Conservation (phyloP, 225 moss, liverwort and hornwort species). For the Polytrichum commune region DNA sequence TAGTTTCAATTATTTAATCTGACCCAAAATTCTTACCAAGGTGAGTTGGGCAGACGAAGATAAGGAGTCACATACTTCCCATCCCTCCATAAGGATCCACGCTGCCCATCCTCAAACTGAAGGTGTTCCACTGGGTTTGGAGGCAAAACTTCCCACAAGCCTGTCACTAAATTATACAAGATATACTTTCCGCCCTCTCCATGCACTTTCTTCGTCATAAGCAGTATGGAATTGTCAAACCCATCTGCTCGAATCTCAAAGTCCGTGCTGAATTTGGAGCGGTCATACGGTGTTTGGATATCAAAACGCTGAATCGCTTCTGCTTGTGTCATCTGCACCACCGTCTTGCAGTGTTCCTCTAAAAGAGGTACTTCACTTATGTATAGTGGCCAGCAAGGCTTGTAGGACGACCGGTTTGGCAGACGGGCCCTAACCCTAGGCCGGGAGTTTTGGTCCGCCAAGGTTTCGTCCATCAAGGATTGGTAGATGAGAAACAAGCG, state of each 20-base stretch:
- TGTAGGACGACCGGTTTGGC: neutral
- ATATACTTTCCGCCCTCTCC: too few species aligned
- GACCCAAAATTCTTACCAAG: neutral
- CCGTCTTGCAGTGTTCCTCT: neutral
- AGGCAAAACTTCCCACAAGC: conserved; percentile 21
- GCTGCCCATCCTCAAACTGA: neutral
- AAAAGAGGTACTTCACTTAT: neutral
- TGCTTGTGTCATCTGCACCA: neutral
- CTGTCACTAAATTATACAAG: neutral
- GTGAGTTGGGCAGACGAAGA: neutral
- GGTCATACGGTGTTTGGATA: neutral
- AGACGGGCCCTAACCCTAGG: too few species aligned
- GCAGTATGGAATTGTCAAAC: conserved; percentile 9
- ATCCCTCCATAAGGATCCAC: neutral
- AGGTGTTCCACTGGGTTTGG: conserved; percentile 13
- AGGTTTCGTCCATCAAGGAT: too few species aligned
- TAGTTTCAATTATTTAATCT: neutral
- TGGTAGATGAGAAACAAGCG: too few species aligned
- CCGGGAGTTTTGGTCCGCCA: too few species aligned
- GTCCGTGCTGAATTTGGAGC: neutral
- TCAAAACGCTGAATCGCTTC: conserved; percentile 7
- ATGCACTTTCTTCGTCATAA: too few species aligned
- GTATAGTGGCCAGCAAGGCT: neutral
- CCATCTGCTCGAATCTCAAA: conserved; percentile 11
- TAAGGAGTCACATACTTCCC: neutral